Evolutionary conservation across 192 early-diverging fungal genomes (phyloP), one percentile per base, ranked within the genome.

Genomic region (Rhizoclosmatium sp.): DNA sequence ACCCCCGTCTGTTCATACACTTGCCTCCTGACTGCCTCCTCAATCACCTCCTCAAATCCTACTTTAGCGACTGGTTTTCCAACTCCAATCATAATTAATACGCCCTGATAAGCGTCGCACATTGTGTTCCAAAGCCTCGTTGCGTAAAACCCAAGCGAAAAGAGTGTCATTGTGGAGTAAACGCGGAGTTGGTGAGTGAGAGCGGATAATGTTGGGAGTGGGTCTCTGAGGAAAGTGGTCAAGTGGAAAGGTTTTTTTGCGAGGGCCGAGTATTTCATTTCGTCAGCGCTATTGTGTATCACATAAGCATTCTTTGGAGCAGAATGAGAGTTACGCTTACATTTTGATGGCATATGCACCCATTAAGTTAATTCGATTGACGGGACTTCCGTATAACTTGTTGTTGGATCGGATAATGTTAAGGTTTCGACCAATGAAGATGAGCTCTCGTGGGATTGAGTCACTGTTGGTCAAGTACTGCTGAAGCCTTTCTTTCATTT

Each of bases 351-450:
- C 96, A 82, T 90, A 95, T 48, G 90, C 83, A 2, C 93, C 94
- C 89, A 95, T 96, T 4, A 95, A 82, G 72, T 93, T 93, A 73
- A 96, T 92, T 10, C 95, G 88, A 78, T 98, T 95, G 19, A 98
- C 95, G 0, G 95, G 95, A 14, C 89, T 93, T 10, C 95, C 95
- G 48, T 95, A 81, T 16, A 85, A 80, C 80, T 94, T 94, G 85
- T 98, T 98, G 75, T 93, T 92, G n/a, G 94, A 89, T 1, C 61
- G 78, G 54, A 80, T 47, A 74, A 79, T 80, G 42, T 95, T 95
- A 90, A 97, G 92, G 75, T 97, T 97, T 47, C 95, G 84, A 9
- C 91, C 91, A 31, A 98, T 84, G 80, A 98, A 97, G 47, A 98
- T 95, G 7, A 98, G 84, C 82, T 96, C 97, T 47, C 91, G 92